Evolutionary conservation across 805 yeast species (phyloP), one percentile per base, ranked within the genome.

Genomic region (Pichia occidentalis): DNA sequence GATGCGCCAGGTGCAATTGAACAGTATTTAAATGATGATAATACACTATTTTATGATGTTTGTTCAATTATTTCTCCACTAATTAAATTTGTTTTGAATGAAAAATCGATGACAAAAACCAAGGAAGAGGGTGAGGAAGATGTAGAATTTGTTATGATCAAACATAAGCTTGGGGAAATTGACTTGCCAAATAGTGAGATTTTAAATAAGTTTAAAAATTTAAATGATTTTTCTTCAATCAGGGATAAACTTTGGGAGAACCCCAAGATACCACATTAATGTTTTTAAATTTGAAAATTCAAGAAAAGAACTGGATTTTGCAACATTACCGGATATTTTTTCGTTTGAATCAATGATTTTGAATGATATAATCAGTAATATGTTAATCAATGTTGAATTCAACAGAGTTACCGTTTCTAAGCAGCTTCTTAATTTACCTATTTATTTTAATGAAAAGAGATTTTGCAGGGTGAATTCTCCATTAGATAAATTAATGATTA

Each of bases 331-430:
- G 0, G 61, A 70, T 4, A 59, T 65, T 4, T 64, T 62, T 1
- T 53, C 75, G 2, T 72, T 73, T 42, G 68, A 68, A 17, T 77
- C 81, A 1, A 63, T 85, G 39, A 55, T 90, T 19, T 67, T 87
- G 48, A 75, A 85, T 45, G 97, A 92, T 54, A 64, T 85, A 24
- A 67, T 80, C 24, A 71, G 73, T 34, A 97, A 90, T 59, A 62
- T 84, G 23, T 73, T 88, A 37, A 77, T 81, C 43, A 77, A 81
- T 48, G 64, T 90, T 64, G 95, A 88, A 47, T 92, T 85, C 67
- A 92, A 92, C 62, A 80, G 95, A 53, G 76, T 75, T 32, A 92
- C 85, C 46, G 94, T 85, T 8, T 79, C 95, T 0, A 77, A 84
- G 45, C 96, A 87, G 57, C 71, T 92, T 30, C 70, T 85, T 22